These are phyloP conservation scores for Ceratocystis cacaofunesta DNA, from an alignment of 2,329 filamentous ascomycete genomes.

Conservation along the genomic window DNA sequence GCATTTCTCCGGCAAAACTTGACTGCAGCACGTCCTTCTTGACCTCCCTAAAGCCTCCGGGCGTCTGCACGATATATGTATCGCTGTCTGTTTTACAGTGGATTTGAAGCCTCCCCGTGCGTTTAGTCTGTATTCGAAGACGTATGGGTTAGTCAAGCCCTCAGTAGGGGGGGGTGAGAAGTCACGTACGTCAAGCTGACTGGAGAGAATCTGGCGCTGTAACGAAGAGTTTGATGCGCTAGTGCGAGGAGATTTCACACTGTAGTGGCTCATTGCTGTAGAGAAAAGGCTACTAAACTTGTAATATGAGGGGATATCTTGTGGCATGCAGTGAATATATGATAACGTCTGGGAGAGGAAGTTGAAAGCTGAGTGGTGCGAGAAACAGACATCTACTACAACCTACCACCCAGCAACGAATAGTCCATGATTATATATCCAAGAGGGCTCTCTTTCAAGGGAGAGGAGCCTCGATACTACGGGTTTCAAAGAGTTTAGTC, in stretches of 20 bases:
- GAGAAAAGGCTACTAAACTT: not conserved
- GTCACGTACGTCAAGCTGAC: not conserved
- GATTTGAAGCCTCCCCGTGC: slow-evolving; percentile 4
- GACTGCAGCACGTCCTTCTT: slow-evolving; percentile 4
- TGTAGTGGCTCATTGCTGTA: not conserved
- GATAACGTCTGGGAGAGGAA: too few species aligned
- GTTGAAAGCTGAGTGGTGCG: not conserved
- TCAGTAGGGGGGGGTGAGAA: not conserved
- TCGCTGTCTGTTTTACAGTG: slow-evolving; percentile 11
- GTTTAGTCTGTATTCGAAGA: not conserved
- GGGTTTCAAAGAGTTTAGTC: not conserved
- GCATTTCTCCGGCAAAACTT: slow-evolving; percentile 6
- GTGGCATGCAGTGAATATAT: not conserved
- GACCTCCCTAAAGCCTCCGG: slow-evolving; percentile 11
- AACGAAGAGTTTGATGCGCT: not conserved
- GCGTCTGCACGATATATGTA: slow-evolving; percentile 15
- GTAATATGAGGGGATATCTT: not conserved
- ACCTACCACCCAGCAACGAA: not conserved
- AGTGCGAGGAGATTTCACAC: not conserved
- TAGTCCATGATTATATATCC: not conserved
- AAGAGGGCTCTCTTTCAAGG: not conserved
- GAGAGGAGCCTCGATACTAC: not conserved
- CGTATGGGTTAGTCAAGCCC: not conserved
- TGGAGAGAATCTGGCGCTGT: not conserved
- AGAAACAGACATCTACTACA: not conserved